Percentiles rank a stretch among this genome's conserved stretches.
Evolutionary conservation across 306 rosid species (phyloP).

Genomic region (Cyamopsis tetragonoloba): DNA sequence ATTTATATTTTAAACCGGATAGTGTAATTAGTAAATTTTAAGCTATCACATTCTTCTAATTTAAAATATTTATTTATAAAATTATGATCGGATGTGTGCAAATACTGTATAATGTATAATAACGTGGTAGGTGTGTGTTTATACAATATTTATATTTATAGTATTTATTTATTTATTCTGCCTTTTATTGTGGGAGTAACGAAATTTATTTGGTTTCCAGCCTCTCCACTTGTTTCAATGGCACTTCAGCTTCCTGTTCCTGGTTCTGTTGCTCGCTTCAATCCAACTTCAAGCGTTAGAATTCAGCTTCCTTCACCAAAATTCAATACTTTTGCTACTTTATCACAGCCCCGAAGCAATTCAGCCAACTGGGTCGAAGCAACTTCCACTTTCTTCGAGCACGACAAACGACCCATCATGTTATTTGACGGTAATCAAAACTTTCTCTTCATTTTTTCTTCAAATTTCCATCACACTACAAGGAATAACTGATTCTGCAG

Average conservation of each 20-base stretch:
- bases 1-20: too few relatives aligned
- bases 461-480: background rate
- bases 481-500: background rate
- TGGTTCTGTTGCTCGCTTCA: constrained; percentile 27
- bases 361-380: constrained; percentile 57
- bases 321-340: constrained; percentile 39
- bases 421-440: constrained; percentile 65
- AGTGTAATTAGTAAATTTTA: too few relatives aligned
- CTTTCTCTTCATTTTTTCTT: background rate
- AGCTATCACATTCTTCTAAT: too few relatives aligned
- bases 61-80: too few relatives aligned
- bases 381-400: constrained; percentile 67
- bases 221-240: constrained; percentile 33
- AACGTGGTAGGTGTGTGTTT: too few relatives aligned
- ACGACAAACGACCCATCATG: constrained; percentile 88
- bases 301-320: constrained; percentile 30
- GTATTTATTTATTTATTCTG: too few relatives aligned
- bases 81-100: too few relatives aligned
- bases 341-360: constrained; percentile 42
- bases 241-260: constrained; percentile 53
- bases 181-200: too few relatives aligned
- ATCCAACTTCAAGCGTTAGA: constrained; percentile 9
- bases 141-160: too few relatives aligned
- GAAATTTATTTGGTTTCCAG: too few relatives aligned
- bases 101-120: too few relatives aligned